Conservation (phyloP, 2,329 filamentous ascomycete genomes). For the Emydomyces testavorans region DNA sequence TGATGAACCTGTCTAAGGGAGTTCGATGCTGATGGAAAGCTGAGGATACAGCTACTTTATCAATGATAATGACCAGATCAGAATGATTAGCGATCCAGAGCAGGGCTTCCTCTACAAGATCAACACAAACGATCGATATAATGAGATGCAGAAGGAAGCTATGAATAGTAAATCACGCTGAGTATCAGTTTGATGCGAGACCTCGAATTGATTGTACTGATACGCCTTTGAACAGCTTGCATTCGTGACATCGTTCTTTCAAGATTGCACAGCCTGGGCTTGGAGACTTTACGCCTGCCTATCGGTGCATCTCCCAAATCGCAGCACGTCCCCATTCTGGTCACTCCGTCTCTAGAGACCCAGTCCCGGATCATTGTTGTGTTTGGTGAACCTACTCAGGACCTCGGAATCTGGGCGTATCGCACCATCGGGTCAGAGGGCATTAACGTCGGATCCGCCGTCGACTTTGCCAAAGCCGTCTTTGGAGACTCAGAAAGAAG, state of each 20-base stretch:
- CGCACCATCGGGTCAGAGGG: constrained; percentile 54
- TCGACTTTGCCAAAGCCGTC: constrained; percentile 49
- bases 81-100: constrained; percentile 54
- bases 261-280: constrained; percentile 51
- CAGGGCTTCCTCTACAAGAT: constrained; percentile 64
- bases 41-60: constrained; percentile 56
- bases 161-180: constrained; percentile 52
- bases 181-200: background rate
- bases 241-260: constrained; percentile 48
- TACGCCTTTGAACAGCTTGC: constrained; percentile 41
- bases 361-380: constrained; percentile 59
- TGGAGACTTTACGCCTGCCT: constrained; percentile 53
- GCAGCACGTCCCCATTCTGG: constrained; percentile 59
- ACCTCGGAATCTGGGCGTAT: constrained; percentile 64
- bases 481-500: constrained; percentile 17
- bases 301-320: constrained; percentile 37
- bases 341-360: constrained; percentile 44
- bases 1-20: too few species aligned
- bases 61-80: constrained; percentile 63
- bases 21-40: background rate
- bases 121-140: constrained; percentile 63
- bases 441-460: constrained; percentile 57
- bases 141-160: constrained; percentile 60
- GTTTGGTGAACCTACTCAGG: constrained; percentile 59
- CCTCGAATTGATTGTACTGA: background rate